phyloP scores from a whole-genome alignment of 2,329 filamentous ascomycete genomes.

The Drechslera avenae region DNA sequence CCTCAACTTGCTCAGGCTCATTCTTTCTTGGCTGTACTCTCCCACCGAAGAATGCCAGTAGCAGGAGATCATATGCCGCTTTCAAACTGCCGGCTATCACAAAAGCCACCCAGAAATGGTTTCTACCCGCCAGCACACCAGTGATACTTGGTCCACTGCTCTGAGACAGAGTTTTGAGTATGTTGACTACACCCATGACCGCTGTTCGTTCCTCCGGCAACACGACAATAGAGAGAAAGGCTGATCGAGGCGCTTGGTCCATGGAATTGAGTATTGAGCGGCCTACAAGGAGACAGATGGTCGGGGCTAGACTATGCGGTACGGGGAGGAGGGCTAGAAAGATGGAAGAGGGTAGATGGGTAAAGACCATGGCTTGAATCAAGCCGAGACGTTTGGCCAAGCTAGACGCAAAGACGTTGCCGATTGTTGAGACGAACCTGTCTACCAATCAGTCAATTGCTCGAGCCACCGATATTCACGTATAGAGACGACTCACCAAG shows the following conservation, averaged over 20 bases:
- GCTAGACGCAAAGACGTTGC: conserved; percentile 40
- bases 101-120: conserved; percentile 48
- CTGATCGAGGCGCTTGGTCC: conserved; percentile 47
- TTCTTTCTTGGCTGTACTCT: conserved; percentile 23
- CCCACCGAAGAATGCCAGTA: conserved; percentile 45
- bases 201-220: conserved; percentile 45
- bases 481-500: conserved; percentile 33
- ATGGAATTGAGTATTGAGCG: conserved; percentile 44
- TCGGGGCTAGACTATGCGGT: conserved; percentile 29
- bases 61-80: conserved; percentile 42
- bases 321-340: conserved; percentile 42
- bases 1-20: neutral
- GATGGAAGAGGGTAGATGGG: conserved; percentile 44
- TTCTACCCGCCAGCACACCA: conserved; percentile 41
- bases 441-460: neutral
- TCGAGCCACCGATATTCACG: neutral
- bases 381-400: conserved; percentile 68
- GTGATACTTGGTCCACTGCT: conserved; percentile 44
- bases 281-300: conserved; percentile 39
- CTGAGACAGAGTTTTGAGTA: conserved; percentile 45
- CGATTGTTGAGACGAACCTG: conserved; percentile 40
- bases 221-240: conserved; percentile 44
- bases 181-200: conserved; percentile 49
- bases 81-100: conserved; percentile 46
- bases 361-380: conserved; percentile 52